Evolutionary conservation across 2,329 filamentous ascomycete species (phyloP), one percentile per base, ranked within the genome.

Genomic region (Atkinsonella hypoxylon): DNA sequence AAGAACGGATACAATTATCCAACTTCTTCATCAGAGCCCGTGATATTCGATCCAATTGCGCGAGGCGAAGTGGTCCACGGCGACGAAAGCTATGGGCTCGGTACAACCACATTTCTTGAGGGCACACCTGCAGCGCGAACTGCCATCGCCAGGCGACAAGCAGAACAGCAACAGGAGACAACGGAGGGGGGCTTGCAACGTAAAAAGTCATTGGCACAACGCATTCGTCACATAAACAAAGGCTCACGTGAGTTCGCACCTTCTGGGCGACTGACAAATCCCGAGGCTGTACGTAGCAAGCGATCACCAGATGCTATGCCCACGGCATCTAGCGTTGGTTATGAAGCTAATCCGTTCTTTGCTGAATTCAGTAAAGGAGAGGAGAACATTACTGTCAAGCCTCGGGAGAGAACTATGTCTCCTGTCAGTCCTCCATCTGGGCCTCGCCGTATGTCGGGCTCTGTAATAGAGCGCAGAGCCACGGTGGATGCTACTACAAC

Each of bases 21-120:
- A 9, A 17, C 46, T 4, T 30, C 52, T 10, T 55, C 67, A 51
- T 65, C 62, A n/a, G 75, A 70, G 60, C 67, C 69, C 54, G 67
- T 69, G 30, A 70, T 83, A 3, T 87, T 89, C 60, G 87, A 93
- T 61, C 80, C 89, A 1, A 77, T 76, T 30, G 69, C 76, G 30
- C 79, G 81, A 51, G 76, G 81, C 45, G 82, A 87, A 51, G 78
- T 85, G 45, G 77, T 97, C 13, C 89, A 97, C 58, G 91, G 91
- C 17, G 82, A 90, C 50, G 83, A 94, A 67, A 84, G 81, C 3
- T 72, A 87, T 54, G 93, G 93, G 10, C 71, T 98, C 8, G 93
- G 93, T 49, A 95, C 90, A 1, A 95, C 89, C 34, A 98, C 93
- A 2, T 97, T 97, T 74, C 70, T 98, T 20, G 93, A 98, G 61